Percentiles rank a stretch among this genome's conserved stretches.
Evolutionary conservation across 75 land plant genomes (phyloP).

Genomic region (Pseudotsuga menziesii): DNA sequence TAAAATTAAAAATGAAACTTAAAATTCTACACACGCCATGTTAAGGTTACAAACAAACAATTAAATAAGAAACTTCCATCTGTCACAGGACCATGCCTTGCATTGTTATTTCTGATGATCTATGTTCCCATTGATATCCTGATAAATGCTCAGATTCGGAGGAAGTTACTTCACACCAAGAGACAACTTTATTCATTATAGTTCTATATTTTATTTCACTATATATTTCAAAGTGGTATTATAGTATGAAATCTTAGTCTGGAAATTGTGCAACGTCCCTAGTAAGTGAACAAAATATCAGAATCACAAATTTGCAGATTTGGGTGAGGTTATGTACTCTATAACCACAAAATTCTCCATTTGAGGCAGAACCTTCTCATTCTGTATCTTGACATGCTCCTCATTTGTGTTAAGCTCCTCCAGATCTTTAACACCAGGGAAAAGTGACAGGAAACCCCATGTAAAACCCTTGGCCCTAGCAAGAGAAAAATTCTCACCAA

Average conservation of each 20-base stretch:
- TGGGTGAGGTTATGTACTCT: conserved; percentile 27
- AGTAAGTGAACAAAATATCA: not conserved
- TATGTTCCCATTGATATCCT: not conserved
- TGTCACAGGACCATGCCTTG: too few species aligned
- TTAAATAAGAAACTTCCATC: not conserved
- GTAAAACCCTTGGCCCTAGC: conserved; percentile 68
- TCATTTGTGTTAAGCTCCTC: conserved; percentile 27
- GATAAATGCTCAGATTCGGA: not conserved
- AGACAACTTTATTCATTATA: not conserved
- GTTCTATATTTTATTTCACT: not conserved
- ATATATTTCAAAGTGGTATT: not conserved
- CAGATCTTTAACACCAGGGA: conserved; percentile 39
- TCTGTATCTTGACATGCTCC: conserved; percentile 24
- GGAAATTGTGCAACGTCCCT: not conserved
- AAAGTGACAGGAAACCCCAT: conserved; percentile 41
- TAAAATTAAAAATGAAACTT: not conserved
- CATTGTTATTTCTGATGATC: not conserved
- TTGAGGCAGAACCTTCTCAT: conserved; percentile 35
- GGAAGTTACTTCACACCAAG: not conserved
- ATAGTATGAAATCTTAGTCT: not conserved
- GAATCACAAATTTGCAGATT: conserved; percentile 21
- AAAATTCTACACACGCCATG: not conserved
- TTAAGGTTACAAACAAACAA: not conserved
- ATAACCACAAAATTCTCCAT: conserved; percentile 48
- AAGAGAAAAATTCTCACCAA: conserved; percentile 72